phyloP scores from a whole-genome alignment of 306 rosid genomes.

The Begonia masoniana region DNA sequence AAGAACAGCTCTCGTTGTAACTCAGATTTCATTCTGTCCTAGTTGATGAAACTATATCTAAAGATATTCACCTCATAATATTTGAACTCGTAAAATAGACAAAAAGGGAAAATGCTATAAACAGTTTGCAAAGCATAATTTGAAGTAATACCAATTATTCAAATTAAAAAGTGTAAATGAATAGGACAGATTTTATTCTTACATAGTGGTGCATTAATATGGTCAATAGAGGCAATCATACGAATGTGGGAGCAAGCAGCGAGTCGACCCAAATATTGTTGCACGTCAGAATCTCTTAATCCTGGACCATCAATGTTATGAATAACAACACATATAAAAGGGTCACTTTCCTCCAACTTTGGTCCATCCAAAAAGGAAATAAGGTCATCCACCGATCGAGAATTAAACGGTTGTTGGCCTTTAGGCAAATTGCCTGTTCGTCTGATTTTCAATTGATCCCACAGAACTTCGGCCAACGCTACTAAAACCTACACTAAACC shows the following conservation, averaged over 20 bases:
- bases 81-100: too few relatives aligned
- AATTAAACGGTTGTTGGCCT: slow-evolving; percentile 41
- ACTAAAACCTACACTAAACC: slow-evolving; percentile 39
- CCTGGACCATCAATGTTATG: slow-evolving; percentile 95
- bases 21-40: too few relatives aligned
- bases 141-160: too few relatives aligned
- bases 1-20: too few relatives aligned
- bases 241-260: slow-evolving; percentile 69
- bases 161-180: too few relatives aligned
- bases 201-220: slow-evolving; percentile 79
- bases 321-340: slow-evolving; percentile 47
- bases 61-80: too few relatives aligned
- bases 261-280: slow-evolving; percentile 61
- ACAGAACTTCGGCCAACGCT: slow-evolving; percentile 61
- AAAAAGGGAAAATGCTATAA: too few relatives aligned
- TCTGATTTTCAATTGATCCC: slow-evolving; percentile 57
- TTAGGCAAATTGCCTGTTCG: slow-evolving; percentile 28
- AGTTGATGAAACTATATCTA: too few relatives aligned
- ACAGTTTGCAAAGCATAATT: too few relatives aligned
- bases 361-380: slow-evolving; percentile 58
- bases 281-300: slow-evolving; percentile 71
- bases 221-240: slow-evolving; percentile 65
- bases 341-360: slow-evolving; percentile 28
- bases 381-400: slow-evolving; percentile 69
- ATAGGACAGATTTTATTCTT: slow-evolving; percentile 18